Evolutionary conservation across 129 eudicot genomes (phyloP).

Genomic region (Calendula officinalis): DNA sequence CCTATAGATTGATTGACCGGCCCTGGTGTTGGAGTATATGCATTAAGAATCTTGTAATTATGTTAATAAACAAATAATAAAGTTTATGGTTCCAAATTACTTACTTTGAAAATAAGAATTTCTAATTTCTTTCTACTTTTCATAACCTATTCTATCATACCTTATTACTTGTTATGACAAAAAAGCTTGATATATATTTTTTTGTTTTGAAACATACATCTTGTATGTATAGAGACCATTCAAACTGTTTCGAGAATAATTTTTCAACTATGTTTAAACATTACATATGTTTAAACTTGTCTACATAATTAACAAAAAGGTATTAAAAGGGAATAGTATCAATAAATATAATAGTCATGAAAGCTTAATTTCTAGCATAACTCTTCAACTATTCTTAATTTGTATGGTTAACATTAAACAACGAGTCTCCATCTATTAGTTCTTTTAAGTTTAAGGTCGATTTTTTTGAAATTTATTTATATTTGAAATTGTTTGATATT

Average conservation of each 20-base stretch:
- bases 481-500: neutral
- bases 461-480: neutral
- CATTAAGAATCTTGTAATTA: too few species aligned
- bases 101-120: too few species aligned
- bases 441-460: neutral
- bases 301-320: too few species aligned
- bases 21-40: too few species aligned
- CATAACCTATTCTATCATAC: neutral
- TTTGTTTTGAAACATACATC: too few species aligned
- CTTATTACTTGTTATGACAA: neutral
- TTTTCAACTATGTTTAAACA: too few species aligned
- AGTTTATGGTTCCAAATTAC: too few species aligned
- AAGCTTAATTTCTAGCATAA: neutral
- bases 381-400: neutral
- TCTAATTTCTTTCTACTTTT: too few species aligned
- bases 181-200: neutral
- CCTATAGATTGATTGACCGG: too few species aligned
- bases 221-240: too few species aligned
- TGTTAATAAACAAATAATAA: too few species aligned
- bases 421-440: slow-evolving; percentile 5
- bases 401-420: neutral
- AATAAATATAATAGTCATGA: neutral
- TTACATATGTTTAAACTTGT: neutral
- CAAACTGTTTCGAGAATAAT: too few species aligned
- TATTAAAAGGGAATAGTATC: neutral